Percentiles rank a stretch among this genome's conserved stretches.
Conservation (phyloP, 1,284 basidiomycete species). For the Fomitopsis palustris region DNA sequence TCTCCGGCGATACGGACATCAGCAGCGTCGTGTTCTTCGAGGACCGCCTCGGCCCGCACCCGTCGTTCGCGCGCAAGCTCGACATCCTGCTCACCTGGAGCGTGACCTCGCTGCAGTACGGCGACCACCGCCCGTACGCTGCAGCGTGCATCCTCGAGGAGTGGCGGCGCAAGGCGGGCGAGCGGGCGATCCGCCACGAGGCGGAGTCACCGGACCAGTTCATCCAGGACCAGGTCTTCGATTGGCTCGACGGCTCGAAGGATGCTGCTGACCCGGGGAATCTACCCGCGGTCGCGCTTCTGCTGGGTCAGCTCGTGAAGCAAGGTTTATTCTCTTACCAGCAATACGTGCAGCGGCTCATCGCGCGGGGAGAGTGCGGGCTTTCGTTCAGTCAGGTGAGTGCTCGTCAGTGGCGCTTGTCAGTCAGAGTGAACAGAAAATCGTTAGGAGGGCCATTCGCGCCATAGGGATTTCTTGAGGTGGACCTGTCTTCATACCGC, state of each 20-base stretch:
- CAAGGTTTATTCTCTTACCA: slow-evolving; percentile 78
- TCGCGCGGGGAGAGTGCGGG: slow-evolving; percentile 74
- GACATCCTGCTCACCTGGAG: slow-evolving; percentile 85
- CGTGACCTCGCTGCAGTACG: slow-evolving; percentile 80
- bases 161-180: slow-evolving; percentile 64
- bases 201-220: slow-evolving; percentile 52
- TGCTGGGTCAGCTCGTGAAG: slow-evolving; percentile 80
- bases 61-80: slow-evolving; percentile 64
- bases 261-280: slow-evolving; percentile 58
- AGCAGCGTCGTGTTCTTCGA: slow-evolving; percentile 60
- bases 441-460: slow-evolving; percentile 38
- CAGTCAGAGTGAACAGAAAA: not conserved
- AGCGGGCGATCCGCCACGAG: slow-evolving; percentile 57
- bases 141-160: slow-evolving; percentile 72
- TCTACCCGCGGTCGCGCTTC: slow-evolving; percentile 59
- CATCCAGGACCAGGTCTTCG: slow-evolving; percentile 73
- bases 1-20: slow-evolving; percentile 70
- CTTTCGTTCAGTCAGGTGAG: slow-evolving; percentile 52
- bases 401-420: not conserved
- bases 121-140: slow-evolving; percentile 81
- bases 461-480: slow-evolving; percentile 63
- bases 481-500: slow-evolving; percentile 66
- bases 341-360: slow-evolving; percentile 81
- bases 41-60: slow-evolving; percentile 38
- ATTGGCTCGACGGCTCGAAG: slow-evolving; percentile 78